Evolutionary conservation across 2,329 filamentous ascomycete genomes (phyloP), one percentile per base, ranked within the genome.

Genomic region (Lachnellula arida): DNA sequence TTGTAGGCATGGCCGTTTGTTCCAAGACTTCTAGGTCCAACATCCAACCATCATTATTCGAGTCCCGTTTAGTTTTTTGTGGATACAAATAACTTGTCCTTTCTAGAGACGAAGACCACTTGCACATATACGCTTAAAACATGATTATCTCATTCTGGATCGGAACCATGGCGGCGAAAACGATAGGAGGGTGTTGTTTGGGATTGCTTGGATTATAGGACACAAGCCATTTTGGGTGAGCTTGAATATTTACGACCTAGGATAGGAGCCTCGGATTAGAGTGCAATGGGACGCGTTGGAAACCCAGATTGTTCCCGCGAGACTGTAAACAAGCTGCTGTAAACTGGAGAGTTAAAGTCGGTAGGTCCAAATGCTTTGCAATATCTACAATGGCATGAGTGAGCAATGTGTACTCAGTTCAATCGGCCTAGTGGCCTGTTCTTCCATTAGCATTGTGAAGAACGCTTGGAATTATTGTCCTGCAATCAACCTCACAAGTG

Each of bases 1-100:
- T 52, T 19, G 4, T 17, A 52, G 50, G 25, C 50, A 52, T 23
- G 50, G 40, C n/a, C 40, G 28, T 46, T 44, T 46, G 50, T 52
- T 52, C 50, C 40, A 32, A 17, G 50, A 52, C 17, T 52, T 52
- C 28, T 52, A 52, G 23, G 22, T 32, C 14, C 25, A 46, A n/a
- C 22, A n/a, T 8, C 35, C 32, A 39, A 23, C 25, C 34, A 51
- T 28, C 25, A 28, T 28, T 28, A 28, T 28, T 32, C 28, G 28
- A 32, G 9, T 32, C 28, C 9, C 8, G 28, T 32, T 32, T 2
- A 32, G 28, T 32, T 5, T 25, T 25, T 28, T 12, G 49, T 51
- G 25, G 34, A 51, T 39, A 42, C 23, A 35, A 32, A 17, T 17
- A 37, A 15, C 12, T n/a, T 49, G 28, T 12, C 23, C 25, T 48